These are phyloP conservation scores for Gossypium anomalum DNA, from an alignment of 345 rosid genomes.

Conservation along the genomic window DNA sequence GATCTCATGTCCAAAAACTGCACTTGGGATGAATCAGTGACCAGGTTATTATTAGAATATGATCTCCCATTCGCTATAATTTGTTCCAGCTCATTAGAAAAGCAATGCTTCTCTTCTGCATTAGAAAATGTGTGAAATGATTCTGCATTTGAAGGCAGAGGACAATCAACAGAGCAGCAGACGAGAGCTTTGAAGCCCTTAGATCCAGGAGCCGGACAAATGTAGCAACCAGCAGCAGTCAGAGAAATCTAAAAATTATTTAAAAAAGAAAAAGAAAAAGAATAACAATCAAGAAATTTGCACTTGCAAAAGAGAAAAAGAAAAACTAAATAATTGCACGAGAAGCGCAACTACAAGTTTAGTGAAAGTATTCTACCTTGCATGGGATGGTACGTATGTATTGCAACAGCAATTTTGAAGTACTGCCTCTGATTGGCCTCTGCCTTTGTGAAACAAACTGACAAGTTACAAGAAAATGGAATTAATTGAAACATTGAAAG, in stretches of 20 bases:
- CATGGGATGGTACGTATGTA: constrained; percentile 63
- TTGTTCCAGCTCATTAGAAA: constrained; percentile 31
- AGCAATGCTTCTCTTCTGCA: constrained; percentile 26
- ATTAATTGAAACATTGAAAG: constrained; percentile 12
- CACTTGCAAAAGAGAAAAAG: neutral
- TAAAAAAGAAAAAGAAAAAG: neutral
- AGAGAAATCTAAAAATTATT: constrained; percentile 54
- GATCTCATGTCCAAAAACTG: constrained; percentile 44
- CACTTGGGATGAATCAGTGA: constrained; percentile 36
- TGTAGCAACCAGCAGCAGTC: constrained; percentile 91
- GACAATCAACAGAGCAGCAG: constrained; percentile 65
- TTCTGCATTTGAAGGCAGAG: constrained; percentile 51
- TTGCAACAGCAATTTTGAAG: constrained; percentile 64
- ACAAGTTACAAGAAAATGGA: constrained; percentile 19
- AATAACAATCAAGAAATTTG: neutral
- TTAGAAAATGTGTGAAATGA: constrained; percentile 22
- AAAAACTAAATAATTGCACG: constrained; percentile 8
- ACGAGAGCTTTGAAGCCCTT: constrained; percentile 72
- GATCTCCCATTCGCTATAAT: constrained; percentile 44
- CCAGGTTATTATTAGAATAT: constrained; percentile 25
- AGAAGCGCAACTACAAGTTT: constrained; percentile 1
- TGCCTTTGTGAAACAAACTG: constrained; percentile 91
- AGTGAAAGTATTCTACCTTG: constrained; percentile 49
- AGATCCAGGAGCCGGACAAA: constrained; percentile 83
- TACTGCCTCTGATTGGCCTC: constrained; percentile 70